Conservation (phyloP, 2,329 filamentous ascomycete species). For the Hypoxylon rubiginosum region DNA sequence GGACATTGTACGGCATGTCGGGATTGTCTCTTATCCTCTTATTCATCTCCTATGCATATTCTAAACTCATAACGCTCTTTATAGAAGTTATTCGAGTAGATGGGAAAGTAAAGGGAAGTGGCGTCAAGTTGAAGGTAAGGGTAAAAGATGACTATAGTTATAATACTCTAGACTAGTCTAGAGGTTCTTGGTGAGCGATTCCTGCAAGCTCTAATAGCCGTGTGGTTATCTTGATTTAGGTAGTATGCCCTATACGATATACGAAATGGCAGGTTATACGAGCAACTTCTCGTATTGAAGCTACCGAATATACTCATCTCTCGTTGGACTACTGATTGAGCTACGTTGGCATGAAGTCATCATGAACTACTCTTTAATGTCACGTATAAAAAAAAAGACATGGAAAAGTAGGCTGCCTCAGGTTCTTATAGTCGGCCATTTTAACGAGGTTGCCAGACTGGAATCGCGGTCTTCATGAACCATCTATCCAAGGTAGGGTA, state of each 20-base stretch:
- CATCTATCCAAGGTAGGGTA: too few species aligned
- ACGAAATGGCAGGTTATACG: too few species aligned
- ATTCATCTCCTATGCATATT: not conserved
- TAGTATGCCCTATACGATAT: too few species aligned
- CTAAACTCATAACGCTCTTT: not conserved
- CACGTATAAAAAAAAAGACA: not conserved
- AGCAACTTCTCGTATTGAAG: too few species aligned
- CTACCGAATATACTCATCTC: too few species aligned
- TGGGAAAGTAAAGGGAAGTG: too few species aligned
- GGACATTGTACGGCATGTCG: not conserved
- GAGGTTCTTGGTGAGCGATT: too few species aligned
- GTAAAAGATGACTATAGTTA: not conserved
- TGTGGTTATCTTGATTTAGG: not conserved
- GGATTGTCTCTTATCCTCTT: not conserved
- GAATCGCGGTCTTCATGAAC: too few species aligned
- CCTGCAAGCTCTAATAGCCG: not conserved
- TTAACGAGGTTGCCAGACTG: too few species aligned
- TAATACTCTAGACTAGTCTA: too few species aligned
- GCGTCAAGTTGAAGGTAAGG: not conserved
- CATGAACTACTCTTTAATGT: not conserved
- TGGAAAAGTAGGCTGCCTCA: not conserved
- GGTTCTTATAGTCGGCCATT: not conserved
- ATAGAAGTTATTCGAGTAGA: not conserved
- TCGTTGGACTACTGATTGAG: too few species aligned
- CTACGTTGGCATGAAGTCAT: not conserved